Percentiles rank a stretch among this genome's conserved stretches.
Evolutionary conservation across 73 alveolate species (phyloP).

Genomic region (Tetrahymena elliotti): DNA sequence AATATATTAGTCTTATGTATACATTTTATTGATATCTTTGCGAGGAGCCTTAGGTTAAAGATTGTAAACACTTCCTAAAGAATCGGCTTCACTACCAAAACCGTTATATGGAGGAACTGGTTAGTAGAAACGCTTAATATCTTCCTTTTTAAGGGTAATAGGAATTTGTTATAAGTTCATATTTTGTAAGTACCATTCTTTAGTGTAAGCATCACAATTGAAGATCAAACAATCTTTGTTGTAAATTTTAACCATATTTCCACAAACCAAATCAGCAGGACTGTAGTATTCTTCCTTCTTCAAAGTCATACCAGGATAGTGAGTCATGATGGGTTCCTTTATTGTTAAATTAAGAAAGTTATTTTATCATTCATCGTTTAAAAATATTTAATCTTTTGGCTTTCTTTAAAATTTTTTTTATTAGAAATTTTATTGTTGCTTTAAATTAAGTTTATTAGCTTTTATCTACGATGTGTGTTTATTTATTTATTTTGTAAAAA

Average conservation of each 20-base stretch:
- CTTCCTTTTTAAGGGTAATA: constrained; percentile 60
- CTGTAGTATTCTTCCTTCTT: constrained; percentile 82
- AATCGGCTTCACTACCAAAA: constrained; percentile 90
- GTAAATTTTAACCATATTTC: constrained; percentile 74
- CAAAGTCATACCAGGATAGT: constrained; percentile 90
- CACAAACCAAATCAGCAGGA: constrained; percentile 80
- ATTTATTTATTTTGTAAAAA: no score
- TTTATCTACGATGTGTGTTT: no score
- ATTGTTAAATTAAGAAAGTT: background rate
- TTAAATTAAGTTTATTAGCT: no score
- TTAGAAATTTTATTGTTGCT: no score
- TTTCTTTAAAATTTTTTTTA: no score
- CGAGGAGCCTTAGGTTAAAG: constrained; percentile 83
- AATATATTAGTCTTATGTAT: constrained; percentile 85
- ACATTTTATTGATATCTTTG: constrained; percentile 78
- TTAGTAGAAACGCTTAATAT: constrained; percentile 60
- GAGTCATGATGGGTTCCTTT: constrained; percentile 72
- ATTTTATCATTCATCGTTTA: no score
- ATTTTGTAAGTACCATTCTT: constrained; percentile 78
- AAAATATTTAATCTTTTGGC: no score
- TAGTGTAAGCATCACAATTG: constrained; percentile 93
- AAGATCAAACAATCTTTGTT: constrained; percentile 79
- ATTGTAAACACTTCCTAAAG: constrained; percentile 75
- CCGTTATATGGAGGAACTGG: constrained; percentile 95
- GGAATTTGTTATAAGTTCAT: constrained; percentile 71